Evolutionary conservation across 1,139 yeast genomes (phyloP).

Genomic region (Geotrichum aggregatum): DNA sequence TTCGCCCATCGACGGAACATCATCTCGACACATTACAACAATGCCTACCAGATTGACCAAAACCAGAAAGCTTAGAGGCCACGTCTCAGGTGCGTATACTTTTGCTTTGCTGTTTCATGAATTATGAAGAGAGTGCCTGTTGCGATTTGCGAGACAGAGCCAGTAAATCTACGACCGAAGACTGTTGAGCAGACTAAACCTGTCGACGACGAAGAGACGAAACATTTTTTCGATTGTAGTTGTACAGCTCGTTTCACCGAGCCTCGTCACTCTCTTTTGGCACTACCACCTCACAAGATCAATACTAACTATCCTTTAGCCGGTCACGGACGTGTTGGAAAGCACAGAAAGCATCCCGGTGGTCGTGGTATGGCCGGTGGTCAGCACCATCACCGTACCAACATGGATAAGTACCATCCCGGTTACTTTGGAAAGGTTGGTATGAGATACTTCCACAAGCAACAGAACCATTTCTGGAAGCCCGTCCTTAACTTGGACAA

Average conservation of each 20-base stretch:
- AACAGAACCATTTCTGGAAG: conserved; percentile 93
- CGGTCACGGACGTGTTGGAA: conserved; percentile 99
- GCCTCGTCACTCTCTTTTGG: background rate
- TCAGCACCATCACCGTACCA: conserved; percentile 98
- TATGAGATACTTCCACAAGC: conserved; percentile 99
- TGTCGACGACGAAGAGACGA: too few species aligned
- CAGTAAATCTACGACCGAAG: too few species aligned
- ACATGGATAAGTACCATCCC: conserved; percentile 99
- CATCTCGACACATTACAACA: conserved; percentile 17
- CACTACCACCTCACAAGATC: background rate
- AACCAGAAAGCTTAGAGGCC: conserved; percentile 99
- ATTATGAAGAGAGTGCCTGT: too few species aligned
- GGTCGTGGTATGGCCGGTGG: conserved; percentile 99
- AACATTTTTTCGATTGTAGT: too few species aligned
- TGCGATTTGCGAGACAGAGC: too few species aligned
- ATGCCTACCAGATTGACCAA: conserved; percentile 86
- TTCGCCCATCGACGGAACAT: conserved; percentile 17
- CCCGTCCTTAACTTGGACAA: conserved; percentile 98
- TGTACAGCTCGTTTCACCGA: background rate
- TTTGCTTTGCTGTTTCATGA: too few species aligned
- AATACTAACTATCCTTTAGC: conserved; percentile 47
- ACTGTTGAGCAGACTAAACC: too few species aligned
- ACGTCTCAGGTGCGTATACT: conserved; percentile 77
- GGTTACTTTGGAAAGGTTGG: conserved; percentile 99
- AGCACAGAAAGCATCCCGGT: conserved; percentile 99